Base-by-base conservation (phyloP, 108 stramenopile species). In the Aurantiochytrium sp. region DNA sequence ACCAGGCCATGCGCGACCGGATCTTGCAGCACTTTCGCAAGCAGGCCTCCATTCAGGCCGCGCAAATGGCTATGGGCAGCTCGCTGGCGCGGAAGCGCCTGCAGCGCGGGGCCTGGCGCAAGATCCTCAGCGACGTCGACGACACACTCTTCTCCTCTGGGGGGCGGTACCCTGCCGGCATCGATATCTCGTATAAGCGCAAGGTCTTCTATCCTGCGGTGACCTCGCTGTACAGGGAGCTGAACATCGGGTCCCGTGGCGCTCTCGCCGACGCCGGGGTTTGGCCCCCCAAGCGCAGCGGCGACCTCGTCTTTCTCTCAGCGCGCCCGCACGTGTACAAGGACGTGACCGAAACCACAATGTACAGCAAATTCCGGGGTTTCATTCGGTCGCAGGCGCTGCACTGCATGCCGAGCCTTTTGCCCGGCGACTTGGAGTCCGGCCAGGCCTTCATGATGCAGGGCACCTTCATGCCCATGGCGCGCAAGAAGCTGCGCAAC, bases 321-420 rank as follows among this genome's bases (percentile, higher is more conserved):
- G 99, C 99, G 50, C 91, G 99, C 52, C 98, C 99, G 10, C 99
- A 99, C 92, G 92, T 99, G 68, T 99, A 98, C 93, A 97, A 97
- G 89, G 98, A 98, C 89, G 90, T 97, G 68, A 95, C 95, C 22
- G 97, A 98, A 85, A 94, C 95, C 81, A 89, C 92, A 2, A 97
- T 95, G 85, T 97, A 95, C 92, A 94, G 92, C 50, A 98, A 98
- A 85, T 98, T 99, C 90, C 94, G 96, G 89, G 96, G 95, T 86
- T 92, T 99, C 0, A 92, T 95, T 50, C 91, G 91, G 55, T 27
- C 34, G 31, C 90, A 92, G 85, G 96, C 97, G 1, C 90, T 99
- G 92, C 97, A 99, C 90, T 98, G 97, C 4, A 94, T 94, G 24
- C 97, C 99, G 17, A 96, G 96, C 19, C 87, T 99, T 41, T 93